phyloP scores from a whole-genome alignment of 2,329 filamentous ascomycete species.

The Fusarium buharicum region DNA sequence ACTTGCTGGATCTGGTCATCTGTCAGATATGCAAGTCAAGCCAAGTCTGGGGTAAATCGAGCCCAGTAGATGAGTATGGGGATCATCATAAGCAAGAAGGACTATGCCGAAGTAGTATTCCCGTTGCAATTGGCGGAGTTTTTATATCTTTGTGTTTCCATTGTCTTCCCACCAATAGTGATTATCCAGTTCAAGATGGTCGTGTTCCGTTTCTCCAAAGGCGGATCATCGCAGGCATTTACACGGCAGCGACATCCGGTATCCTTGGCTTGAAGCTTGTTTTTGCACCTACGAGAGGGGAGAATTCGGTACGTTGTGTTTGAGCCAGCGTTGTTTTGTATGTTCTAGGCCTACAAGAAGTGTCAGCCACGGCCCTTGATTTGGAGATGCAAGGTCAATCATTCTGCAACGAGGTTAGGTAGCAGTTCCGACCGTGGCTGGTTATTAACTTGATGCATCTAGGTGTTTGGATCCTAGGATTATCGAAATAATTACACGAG shows the following conservation, averaged over 20 bases:
- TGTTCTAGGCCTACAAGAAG: not conserved
- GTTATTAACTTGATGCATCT: not conserved
- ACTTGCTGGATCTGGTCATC: constrained; percentile 5
- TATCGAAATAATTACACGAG: too few species aligned
- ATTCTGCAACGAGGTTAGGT: constrained; percentile 2
- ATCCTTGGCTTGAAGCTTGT: not conserved
- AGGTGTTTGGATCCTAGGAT: not conserved
- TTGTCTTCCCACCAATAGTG: constrained; percentile 27
- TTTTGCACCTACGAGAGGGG: constrained; percentile 21
- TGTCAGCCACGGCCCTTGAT: not conserved
- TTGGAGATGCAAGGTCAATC: constrained; percentile 1
- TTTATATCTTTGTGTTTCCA: not conserved
- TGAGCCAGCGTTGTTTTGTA: not conserved
- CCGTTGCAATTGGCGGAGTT: constrained; percentile 25
- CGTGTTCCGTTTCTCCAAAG: not conserved
- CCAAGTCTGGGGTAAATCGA: constrained; percentile 31
- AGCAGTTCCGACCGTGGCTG: not conserved
- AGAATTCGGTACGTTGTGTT: not conserved
- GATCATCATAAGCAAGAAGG: not conserved
- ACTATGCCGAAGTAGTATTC: not conserved
- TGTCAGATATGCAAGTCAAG: constrained; percentile 7
- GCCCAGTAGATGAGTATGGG: constrained; percentile 4
- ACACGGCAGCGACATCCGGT: constrained; percentile 1
- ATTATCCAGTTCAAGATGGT: not conserved
- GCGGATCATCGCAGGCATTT: constrained; percentile 10